A percentile compares a stretch with the other conserved stretches of the same genome.
These are phyloP conservation scores for Rhizophagus clarus DNA, from an alignment of 192 early-diverging fungal species.

Conservation along the genomic window DNA sequence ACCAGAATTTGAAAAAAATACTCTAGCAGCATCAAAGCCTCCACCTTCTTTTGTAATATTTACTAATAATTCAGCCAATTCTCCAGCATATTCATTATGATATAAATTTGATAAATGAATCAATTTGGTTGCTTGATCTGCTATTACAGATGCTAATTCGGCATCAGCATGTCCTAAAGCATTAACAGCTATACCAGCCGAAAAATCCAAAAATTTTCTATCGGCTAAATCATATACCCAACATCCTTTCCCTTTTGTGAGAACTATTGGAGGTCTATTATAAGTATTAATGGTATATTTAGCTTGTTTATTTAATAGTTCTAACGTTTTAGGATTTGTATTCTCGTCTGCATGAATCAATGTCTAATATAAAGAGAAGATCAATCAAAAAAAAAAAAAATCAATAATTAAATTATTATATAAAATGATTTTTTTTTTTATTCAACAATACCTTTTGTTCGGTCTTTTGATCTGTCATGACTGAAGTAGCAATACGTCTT, in stretches of 20 bases:
- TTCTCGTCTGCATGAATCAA: conserved; percentile 56
- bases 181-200: conserved; percentile 93
- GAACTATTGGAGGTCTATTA: conserved; percentile 65
- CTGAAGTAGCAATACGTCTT: too few species aligned
- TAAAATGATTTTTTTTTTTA: too few species aligned
- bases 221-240: conserved; percentile 77
- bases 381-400: too few species aligned
- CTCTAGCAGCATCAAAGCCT: conserved; percentile 56
- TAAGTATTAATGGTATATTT: conserved; percentile 75
- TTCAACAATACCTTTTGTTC: too few species aligned
- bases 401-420: neutral
- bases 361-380: conserved; percentile 22
- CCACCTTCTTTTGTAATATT: conserved; percentile 57
- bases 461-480: too few species aligned
- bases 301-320: conserved; percentile 48
- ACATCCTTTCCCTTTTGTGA: conserved; percentile 83
- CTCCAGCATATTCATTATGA: conserved; percentile 85
- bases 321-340: conserved; percentile 44
- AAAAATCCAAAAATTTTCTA: conserved; percentile 87
- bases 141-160: conserved; percentile 68
- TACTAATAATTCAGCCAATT: conserved; percentile 76
- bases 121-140: conserved; percentile 81
- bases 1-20: conserved; percentile 96
- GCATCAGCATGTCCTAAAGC: conserved; percentile 88
- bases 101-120: conserved; percentile 93